Percentiles rank a stretch among this genome's conserved stretches.
Conservation (phyloP, 1,284 basidiomycete species). For the Somion occarium region DNA sequence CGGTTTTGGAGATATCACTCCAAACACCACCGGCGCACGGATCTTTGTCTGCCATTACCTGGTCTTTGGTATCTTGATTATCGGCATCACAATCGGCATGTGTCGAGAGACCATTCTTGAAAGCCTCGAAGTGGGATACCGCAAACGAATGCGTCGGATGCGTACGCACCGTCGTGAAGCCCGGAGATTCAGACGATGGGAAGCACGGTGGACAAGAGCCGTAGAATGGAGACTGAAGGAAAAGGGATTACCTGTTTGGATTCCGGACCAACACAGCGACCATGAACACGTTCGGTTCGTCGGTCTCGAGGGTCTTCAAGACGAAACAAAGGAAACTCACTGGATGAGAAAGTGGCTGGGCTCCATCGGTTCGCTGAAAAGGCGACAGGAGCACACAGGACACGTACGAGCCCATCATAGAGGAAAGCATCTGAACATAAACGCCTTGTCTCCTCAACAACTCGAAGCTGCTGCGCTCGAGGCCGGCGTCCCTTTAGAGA, state of each 20-base stretch:
- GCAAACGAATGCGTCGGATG: conserved; percentile 42
- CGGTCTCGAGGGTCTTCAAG: conserved; percentile 14
- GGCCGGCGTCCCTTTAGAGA: conserved; percentile 52
- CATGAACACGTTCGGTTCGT: conserved; percentile 19
- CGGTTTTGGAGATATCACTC: conserved; percentile 77
- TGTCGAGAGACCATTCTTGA: conserved; percentile 72
- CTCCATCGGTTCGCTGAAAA: conserved; percentile 4
- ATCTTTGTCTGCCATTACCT: conserved; percentile 57
- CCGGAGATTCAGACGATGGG: conserved; percentile 33
- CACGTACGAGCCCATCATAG: conserved; percentile 26
- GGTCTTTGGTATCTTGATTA: conserved; percentile 53
- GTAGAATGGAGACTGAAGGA: conserved; percentile 53
- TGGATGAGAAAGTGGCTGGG: conserved; percentile 11
- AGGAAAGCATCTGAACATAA: conserved; percentile 54
- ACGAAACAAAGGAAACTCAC: conserved; percentile 13
- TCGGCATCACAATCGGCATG: conserved; percentile 63
- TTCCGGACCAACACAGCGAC: conserved; percentile 29
- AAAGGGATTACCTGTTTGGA: conserved; percentile 46
- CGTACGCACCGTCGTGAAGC: conserved; percentile 36
- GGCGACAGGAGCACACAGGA: background rate
- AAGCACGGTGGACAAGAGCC: conserved; percentile 50
- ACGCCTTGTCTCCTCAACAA: conserved; percentile 45
- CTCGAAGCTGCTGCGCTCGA: conserved; percentile 59
- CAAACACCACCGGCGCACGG: conserved; percentile 41
- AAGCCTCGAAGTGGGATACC: conserved; percentile 55